Conservation (phyloP, 495 filamentous ascomycete genomes). For the Podospora didyma region DNA sequence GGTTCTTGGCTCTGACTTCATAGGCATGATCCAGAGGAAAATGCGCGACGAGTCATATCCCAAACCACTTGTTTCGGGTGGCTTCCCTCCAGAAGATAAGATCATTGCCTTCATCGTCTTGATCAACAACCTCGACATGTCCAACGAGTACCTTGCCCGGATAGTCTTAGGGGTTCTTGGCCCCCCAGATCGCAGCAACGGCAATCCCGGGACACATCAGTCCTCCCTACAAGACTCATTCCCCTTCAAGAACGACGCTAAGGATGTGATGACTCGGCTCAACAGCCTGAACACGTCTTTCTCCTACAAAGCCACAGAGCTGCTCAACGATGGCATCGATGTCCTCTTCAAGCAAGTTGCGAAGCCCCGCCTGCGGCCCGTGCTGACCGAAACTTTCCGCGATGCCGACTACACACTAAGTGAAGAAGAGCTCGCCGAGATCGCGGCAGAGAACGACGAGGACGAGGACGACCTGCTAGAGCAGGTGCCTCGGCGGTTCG, state of each 20-base stretch:
- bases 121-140: slow-evolving; percentile 90
- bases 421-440: slow-evolving; percentile 48
- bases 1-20: slow-evolving; percentile 88
- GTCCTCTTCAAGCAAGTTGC: slow-evolving; percentile 86
- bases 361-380: slow-evolving; percentile 78
- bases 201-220: slow-evolving; percentile 8
- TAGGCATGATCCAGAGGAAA: slow-evolving; percentile 94
- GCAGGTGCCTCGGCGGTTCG: slow-evolving; percentile 70
- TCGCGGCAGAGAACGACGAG: slow-evolving; percentile 46
- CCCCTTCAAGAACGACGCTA: slow-evolving; percentile 71
- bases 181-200: slow-evolving; percentile 26
- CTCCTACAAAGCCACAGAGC: slow-evolving; percentile 68
- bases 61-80: slow-evolving; percentile 66
- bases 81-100: slow-evolving; percentile 75
- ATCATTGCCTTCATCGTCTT: slow-evolving; percentile 84
- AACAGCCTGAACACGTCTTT: slow-evolving; percentile 67
- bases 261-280: slow-evolving; percentile 61
- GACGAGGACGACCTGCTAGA: slow-evolving; percentile 49
- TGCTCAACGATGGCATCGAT: slow-evolving; percentile 74
- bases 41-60: slow-evolving; percentile 96
- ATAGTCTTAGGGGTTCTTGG: slow-evolving; percentile 67
- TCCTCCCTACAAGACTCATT: slow-evolving; percentile 60
- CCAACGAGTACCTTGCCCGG: slow-evolving; percentile 81
- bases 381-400: slow-evolving; percentile 83
- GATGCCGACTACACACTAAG: slow-evolving; percentile 75